phyloP scores from a whole-genome alignment of 768 basidiomycete species.

The Mycena albidolilacea region DNA sequence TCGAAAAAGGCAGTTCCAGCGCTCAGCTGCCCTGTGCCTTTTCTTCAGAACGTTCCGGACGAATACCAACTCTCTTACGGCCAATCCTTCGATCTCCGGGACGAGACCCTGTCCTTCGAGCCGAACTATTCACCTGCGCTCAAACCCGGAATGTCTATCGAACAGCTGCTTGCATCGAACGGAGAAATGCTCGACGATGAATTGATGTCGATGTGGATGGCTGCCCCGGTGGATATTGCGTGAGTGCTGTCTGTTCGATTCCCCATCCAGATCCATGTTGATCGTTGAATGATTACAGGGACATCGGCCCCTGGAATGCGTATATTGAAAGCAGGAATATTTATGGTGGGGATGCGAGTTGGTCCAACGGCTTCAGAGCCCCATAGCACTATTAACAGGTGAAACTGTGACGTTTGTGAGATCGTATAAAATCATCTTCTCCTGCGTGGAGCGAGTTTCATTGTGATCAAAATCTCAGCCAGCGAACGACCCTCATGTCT shows the following conservation, averaged over 20 bases:
- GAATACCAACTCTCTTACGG: neutral
- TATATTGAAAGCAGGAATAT: constrained; percentile 6
- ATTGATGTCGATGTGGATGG: constrained; percentile 35
- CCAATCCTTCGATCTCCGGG: constrained; percentile 1
- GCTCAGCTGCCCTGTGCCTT: neutral
- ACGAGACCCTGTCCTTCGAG: too few relatives aligned
- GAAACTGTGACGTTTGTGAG: neutral
- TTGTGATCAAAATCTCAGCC: too few relatives aligned
- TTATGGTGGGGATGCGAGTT: neutral
- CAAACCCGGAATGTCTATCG: neutral
- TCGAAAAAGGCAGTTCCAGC: too few relatives aligned
- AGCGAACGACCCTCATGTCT: too few relatives aligned
- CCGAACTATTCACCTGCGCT: neutral
- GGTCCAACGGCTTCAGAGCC: neutral
- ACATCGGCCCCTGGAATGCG: constrained; percentile 8
- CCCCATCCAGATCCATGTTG: neutral
- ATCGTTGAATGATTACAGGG: neutral
- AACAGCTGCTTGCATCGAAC: constrained; percentile 24
- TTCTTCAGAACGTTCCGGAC: neutral
- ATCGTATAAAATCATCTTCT: too few relatives aligned
- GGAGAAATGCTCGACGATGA: constrained; percentile 23
- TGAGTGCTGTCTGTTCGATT: neutral
- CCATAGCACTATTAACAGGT: neutral
- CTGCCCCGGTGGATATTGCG: constrained; percentile 14
- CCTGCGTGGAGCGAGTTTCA: too few relatives aligned